Base-by-base conservation (phyloP, 2,329 filamentous ascomycete species). In the Monascus ruber region DNA sequence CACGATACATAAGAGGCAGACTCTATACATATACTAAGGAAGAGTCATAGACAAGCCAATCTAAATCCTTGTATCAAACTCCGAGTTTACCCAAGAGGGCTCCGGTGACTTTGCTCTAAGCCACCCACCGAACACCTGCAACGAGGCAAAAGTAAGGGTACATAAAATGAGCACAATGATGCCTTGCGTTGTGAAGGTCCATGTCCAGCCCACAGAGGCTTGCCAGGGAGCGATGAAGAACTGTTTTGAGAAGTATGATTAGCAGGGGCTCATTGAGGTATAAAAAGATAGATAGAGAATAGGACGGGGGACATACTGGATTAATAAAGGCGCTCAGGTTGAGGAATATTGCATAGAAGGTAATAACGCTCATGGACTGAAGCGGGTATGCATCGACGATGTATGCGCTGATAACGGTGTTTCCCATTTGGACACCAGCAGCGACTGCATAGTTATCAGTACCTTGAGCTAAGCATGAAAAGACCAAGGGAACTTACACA, bases 391-490 rank as follows among this genome's bases (percentile, higher is more conserved):
- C 64, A 50, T 77, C 74, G 28, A 77, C 65, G 10, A 76, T 63
- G 49, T 77, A 77, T 5, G 66, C 63, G 34, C 64, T 70, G 6
- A 71, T 56, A 2, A 68, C 66, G 0, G 72, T 73, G 49, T 76
- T 77, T 27, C 73, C 73, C 38, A 75, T 69, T 44, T 77, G 73
- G 44, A 76, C 68, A 11, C 73, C 73, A 1, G 70, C 67, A 1
- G 68, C 70, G 49, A 74, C 70, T 72, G 10, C 33, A 25, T 8
- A 4, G 1, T n/a, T 6, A 36, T 47, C 5, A 47, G 26, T 28
- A 7, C 8, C 5, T 9, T 4, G 6, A 26, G 24, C 6, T 9
- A 9, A 3, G 11, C 31, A 26, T 3, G 6, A 10, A 28, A 26
- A 33, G 5, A 31, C 26, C 24, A 33, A 24, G 17, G 28, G 17